Base-by-base conservation (phyloP, 495 filamentous ascomycete genomes). In the Sordaria brevicollis region DNA sequence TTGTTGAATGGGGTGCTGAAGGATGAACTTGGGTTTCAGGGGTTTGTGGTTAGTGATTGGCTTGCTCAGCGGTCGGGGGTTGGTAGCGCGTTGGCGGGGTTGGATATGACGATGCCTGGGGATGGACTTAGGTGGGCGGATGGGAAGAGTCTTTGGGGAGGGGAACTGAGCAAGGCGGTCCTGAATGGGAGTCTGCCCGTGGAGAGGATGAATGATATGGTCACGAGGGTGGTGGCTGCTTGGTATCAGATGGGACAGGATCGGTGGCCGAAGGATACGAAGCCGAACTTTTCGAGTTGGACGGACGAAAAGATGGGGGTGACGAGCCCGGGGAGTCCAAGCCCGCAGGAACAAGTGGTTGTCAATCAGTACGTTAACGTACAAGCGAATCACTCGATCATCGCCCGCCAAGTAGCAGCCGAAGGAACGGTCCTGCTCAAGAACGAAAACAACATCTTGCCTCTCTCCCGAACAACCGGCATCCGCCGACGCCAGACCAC, bases 41-140 rank as follows among this genome's bases (percentile, higher is more conserved):
- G 94, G 0, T 97, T 96, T 65, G 91, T 98, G 1, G 91, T 94
- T 82, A 91, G 89, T 7, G 94, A 98, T 78, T 98, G 94, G 94
- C 86, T 96, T 5, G 94, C 93, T 6, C 93, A 97, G 77, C 86
- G 92, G 35, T 89, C 89, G 31, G 93, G 94, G 31, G 91, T 97
- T 0, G 86, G 86, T 17, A 91, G 88, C 71, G 91, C 94, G 4
- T 79, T 97, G 25, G 89, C 93, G 25, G 94, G 94, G 1, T 81
- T 98, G 13, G 94, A 97, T 78, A 93, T 97, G 92, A 92, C 87
- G 13, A 97, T 97, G 94, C 95, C 95, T 3, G 94, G 94, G 10
- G 94, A 97, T 79, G 94, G 94, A 2, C 76, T 92, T 10, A 72
- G 72, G 15, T 97, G 92, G 93, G 84, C 84, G 25, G 84, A 94